Percentiles rank a stretch among this genome's conserved stretches.
phyloP scores from a whole-genome alignment of 2,329 filamentous ascomycete genomes.

The Colletotrichum cordylinicola region DNA sequence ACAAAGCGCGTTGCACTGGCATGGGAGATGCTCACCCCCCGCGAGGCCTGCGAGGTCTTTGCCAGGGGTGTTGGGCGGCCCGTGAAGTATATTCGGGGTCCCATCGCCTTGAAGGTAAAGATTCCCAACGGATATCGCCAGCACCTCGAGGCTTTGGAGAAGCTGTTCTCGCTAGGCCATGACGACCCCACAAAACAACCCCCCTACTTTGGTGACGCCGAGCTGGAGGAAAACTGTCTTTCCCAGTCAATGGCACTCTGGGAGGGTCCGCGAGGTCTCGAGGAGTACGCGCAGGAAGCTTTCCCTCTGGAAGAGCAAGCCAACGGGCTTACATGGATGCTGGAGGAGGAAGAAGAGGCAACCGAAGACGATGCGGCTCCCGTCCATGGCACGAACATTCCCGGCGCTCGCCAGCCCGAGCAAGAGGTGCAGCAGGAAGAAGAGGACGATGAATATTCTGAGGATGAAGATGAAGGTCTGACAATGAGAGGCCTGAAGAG shows the following conservation, averaged over 20 bases:
- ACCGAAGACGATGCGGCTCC: conserved; percentile 31
- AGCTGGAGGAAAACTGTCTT: conserved; percentile 69
- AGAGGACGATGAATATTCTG: conserved; percentile 47
- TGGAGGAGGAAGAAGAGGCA: conserved; percentile 49
- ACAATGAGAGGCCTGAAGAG: conserved; percentile 63
- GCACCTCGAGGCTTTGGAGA: conserved; percentile 76
- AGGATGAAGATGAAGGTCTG: conserved; percentile 64
- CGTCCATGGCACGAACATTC: background rate
- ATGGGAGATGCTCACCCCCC: conserved; percentile 86
- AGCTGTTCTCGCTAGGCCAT: conserved; percentile 59
- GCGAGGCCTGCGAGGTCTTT: conserved; percentile 83
- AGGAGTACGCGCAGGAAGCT: conserved; percentile 93
- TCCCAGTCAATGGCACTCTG: conserved; percentile 81
- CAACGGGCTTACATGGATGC: conserved; percentile 95
- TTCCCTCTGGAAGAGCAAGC: conserved; percentile 94
- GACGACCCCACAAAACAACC: conserved; percentile 62
- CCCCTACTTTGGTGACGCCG: conserved; percentile 65
- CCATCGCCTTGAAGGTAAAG: conserved; percentile 84
- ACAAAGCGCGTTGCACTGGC: conserved; percentile 80
- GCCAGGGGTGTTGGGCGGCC: conserved; percentile 77
- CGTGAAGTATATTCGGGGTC: conserved; percentile 78
- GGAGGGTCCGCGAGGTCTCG: conserved; percentile 88
- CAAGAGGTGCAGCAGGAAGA: conserved; percentile 41
- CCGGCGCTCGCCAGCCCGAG: conserved; percentile 27
- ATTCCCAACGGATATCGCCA: conserved; percentile 88